Base-by-base conservation (phyloP, 108 stramenopile species). In the Cyclotella atomus region DNA sequence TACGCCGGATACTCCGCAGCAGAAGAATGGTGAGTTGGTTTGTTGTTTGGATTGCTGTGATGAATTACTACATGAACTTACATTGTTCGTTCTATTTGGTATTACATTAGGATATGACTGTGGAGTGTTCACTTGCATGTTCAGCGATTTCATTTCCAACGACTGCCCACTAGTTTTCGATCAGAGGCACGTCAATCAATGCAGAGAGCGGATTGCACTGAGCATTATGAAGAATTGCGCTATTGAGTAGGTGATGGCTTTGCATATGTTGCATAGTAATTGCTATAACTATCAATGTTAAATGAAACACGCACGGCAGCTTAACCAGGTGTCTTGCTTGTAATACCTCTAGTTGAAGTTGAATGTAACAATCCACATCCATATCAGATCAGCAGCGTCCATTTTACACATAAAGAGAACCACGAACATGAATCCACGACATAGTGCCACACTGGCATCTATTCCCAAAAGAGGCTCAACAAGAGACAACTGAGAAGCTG, bases 41-140 rank as follows among this genome's bases (percentile, higher is more conserved):
- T 46, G 30, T 57, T 41, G 30, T 45, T 49, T 19, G 8, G 7
- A 0, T 57, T 59, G 0, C 46, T 17, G 2, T 56, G 28, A n/a
- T 43, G 34, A 23, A 53, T 5, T 24, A 2, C 24, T 20, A 19
- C 3, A 53, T n/a, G n/a, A n/a, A n/a, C n/a, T n/a, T n/a, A n/a
- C n/a, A n/a, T n/a, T n/a, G n/a, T n/a, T n/a, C n/a, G n/a, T 12
- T 43, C 52, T 72, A 12, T 71, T 60, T 49, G 24, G 24, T 8
- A 33, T 43, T 21, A 20, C 28, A 24, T 33, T 65, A 92, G 91
- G 94, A 12, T 91, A 73, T 62, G 95, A 96, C 52, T 96, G 95
- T 66, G 95, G 95, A 36, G 95, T 96, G 1, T 96, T 96, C 68
- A 94, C 92, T 19, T 96, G 92, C 85, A 96, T 93, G 91, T 94